Evolutionary conservation across 768 basidiomycete genomes (phyloP), one percentile per base, ranked within the genome.

Genomic region (Russula vinacea): DNA sequence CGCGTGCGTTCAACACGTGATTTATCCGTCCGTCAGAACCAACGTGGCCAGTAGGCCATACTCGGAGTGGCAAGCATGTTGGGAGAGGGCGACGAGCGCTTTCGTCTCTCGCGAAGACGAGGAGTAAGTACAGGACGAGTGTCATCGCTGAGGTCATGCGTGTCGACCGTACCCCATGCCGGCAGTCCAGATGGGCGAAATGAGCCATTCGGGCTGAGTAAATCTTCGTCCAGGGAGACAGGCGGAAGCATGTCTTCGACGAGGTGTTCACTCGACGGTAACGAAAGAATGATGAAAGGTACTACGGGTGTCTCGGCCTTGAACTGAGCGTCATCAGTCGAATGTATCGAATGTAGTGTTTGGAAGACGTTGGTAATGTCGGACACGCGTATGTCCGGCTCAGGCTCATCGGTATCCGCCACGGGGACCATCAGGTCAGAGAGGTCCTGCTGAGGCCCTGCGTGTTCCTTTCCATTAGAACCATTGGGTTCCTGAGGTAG

Each of bases 201-300:
- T 33, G 64, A 61, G 26, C 64, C 64, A 13, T 65, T 54, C 22
- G 64, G 64, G 33, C 50, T 51, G 22, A 65, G 64, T 5, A 65
- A 19, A 57, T 56, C 26, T 16, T 65, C 59, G 7, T 65, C 33
- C 33, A 52, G 3, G n/a, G 54, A 33, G 53, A 29, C 26, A 22
- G 49, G 10, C 4, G 14, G 64, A 19, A 24, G 37, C 8, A 19
- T 6, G 1, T 65, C 47, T 13, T 6, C 54, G 14, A 22, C 17
- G 33, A 61, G 40, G 52, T 60, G 32, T 17, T 60, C 64, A 39
- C 17, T 60, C 11, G 64, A 61, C 1, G 64, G 59, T 32, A 61
- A 29, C 13, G 64, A 65, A 39, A 61, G 59, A 35, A 65, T 56
- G 47, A 65, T 61, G 33, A 65, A 54, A 33, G 64, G 64, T 40